phyloP scores from a whole-genome alignment of 2,329 filamentous ascomycete species.

The Alternaria longipes region DNA sequence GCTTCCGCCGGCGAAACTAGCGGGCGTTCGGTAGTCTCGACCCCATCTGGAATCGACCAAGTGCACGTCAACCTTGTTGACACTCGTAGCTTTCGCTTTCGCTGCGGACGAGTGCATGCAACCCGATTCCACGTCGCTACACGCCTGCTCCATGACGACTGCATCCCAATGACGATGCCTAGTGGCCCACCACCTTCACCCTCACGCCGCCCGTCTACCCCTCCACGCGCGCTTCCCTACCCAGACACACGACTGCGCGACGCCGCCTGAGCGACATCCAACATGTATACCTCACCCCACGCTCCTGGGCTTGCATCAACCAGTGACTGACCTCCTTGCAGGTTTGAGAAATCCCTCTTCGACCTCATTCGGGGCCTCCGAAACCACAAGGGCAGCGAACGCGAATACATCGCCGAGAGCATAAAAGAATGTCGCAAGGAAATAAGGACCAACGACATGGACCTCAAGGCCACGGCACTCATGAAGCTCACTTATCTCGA shows the following conservation, averaged over 20 bases:
- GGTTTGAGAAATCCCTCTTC: conserved; percentile 99
- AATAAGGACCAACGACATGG: conserved; percentile 93
- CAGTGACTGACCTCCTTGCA: conserved; percentile 52
- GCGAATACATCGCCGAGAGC: conserved; percentile 92
- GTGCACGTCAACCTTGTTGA: conserved; percentile 24
- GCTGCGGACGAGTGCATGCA: not conserved
- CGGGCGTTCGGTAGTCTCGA: conserved; percentile 11
- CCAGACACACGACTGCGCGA: conserved; percentile 30
- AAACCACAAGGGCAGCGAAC: conserved; percentile 94
- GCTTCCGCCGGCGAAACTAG: conserved; percentile 33
- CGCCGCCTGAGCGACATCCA: conserved; percentile 26
- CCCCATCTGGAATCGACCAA: conserved; percentile 1
- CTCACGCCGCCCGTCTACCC: conserved; percentile 38
- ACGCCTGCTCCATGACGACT: conserved; percentile 23
- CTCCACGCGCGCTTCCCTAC: conserved; percentile 32
- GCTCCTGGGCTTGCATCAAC: no score
- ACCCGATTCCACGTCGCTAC: conserved; percentile 3
- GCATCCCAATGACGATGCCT: conserved; percentile 44
- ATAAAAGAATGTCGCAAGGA: conserved; percentile 95
- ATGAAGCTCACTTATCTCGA: conserved; percentile 97
- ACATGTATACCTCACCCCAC: conserved; percentile 30
- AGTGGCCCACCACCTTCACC: conserved; percentile 32
- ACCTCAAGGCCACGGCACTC: conserved; percentile 94
- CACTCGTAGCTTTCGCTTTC: conserved; percentile 1
- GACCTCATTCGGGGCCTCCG: conserved; percentile 97